Evolutionary conservation across 345 rosid species (phyloP).

Genomic region (Acer yangbiense): DNA sequence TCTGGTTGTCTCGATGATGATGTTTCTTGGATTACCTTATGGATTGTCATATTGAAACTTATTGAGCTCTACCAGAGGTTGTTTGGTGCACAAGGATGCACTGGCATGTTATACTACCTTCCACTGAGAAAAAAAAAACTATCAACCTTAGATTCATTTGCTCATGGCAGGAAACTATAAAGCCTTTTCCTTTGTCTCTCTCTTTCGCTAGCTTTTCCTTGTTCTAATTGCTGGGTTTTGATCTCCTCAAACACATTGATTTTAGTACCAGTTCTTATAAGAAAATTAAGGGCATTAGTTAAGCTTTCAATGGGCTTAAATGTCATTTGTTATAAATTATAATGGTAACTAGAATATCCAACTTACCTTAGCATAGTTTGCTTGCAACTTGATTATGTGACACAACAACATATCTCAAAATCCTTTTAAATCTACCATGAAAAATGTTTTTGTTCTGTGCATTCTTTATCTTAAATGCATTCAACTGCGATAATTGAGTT

Average conservation of each 20-base stretch:
- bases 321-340: background rate
- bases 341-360: background rate
- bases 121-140: background rate
- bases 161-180: background rate
- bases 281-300: background rate
- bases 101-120: background rate
- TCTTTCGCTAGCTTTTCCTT: background rate
- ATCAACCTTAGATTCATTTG: background rate
- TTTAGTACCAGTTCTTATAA: background rate
- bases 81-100: background rate
- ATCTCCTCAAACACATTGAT: background rate
- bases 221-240: background rate
- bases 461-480: background rate
- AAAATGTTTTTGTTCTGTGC: background rate
- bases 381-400: background rate
- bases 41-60: background rate
- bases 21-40: conserved; percentile 5
- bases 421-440: background rate
- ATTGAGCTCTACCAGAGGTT: background rate
- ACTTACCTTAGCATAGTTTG: background rate
- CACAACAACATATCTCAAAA: background rate
- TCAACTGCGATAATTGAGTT: background rate
- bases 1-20: conserved; percentile 4
- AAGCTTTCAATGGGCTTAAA: background rate
- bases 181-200: background rate